These are phyloP conservation scores for Apophysomyces trapeziformis DNA, from an alignment of 371 early-diverging fungal species.

Conservation along the genomic window DNA sequence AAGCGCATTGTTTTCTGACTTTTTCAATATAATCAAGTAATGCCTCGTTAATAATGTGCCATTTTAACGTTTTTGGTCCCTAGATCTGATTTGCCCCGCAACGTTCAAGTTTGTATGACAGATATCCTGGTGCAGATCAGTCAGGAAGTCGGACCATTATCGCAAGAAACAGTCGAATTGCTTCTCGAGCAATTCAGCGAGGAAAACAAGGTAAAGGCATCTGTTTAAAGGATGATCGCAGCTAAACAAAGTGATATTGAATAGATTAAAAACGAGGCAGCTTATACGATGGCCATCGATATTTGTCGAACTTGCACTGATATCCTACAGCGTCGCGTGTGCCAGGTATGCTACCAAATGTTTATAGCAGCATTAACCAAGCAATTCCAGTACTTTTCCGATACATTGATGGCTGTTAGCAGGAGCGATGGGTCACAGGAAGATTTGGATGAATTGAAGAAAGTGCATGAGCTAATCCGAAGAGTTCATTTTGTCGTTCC, in stretches of 20 bases:
- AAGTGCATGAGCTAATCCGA: slow-evolving; percentile 78
- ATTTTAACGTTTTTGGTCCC: neutral
- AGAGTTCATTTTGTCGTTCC: slow-evolving; percentile 80
- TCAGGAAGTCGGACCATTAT: slow-evolving; percentile 73
- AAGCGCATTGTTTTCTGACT: slow-evolving; percentile 26
- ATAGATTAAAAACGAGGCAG: slow-evolving; percentile 66
- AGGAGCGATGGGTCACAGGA: slow-evolving; percentile 47
- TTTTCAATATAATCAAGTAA: slow-evolving; percentile 14
- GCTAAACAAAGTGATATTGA: neutral
- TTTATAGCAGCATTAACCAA: neutral
- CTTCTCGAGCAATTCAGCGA: slow-evolving; percentile 79
- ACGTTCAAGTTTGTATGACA: slow-evolving; percentile 78
- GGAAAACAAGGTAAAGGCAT: slow-evolving; percentile 56
- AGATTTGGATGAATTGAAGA: slow-evolving; percentile 67
- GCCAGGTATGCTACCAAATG: slow-evolving; percentile 60
- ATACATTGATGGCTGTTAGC: slow-evolving; percentile 66
- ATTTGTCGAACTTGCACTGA: slow-evolving; percentile 77
- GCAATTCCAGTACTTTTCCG: slow-evolving; percentile 70
- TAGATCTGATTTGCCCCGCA: slow-evolving; percentile 71
- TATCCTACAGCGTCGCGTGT: slow-evolving; percentile 86
- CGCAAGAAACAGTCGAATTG: slow-evolving; percentile 79
- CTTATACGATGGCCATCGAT: slow-evolving; percentile 82
- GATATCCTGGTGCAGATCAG: slow-evolving; percentile 85
- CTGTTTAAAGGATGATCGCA: neutral
- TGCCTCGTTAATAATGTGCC: neutral